Base-by-base conservation (phyloP, 306 rosid genomes). In the Citrullus amarus region DNA sequence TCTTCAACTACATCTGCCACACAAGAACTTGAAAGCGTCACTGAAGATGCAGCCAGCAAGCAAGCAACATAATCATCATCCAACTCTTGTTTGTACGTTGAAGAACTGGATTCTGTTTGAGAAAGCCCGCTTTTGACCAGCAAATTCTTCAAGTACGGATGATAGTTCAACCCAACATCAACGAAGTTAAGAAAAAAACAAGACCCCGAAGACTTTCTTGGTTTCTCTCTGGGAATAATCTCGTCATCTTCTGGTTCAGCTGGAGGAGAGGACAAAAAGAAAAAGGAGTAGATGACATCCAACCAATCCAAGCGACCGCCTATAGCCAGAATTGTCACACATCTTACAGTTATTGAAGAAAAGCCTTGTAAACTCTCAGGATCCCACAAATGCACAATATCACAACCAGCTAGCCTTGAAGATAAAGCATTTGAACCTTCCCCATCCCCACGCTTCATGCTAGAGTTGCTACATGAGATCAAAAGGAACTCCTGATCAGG, bases 251-350 rank as follows among this genome's bases (percentile, higher is more conserved):
- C 87, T 67, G 83, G 88, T 65, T 92, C 79, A 61, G 74, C 78
- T 51, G 86, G 85, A 56, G 84, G 43, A 79, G 90, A 82, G 41
- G 96, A 85, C 77, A 83, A 56, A 80, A 54, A 78, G 70, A 91
- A 91, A 89, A 92, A 89, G 20, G 97, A 92, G 81, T 56, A 80
- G 76, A 92, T 83, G 71, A 85, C 81, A 81, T 83, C 88, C 38
- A 87, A 79, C 98, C 98, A 95, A 87, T 95, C 98, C 86, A 95
- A 80, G 28, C 98, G 97, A 76, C 97, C 98, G 2, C 97, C 98
- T 55, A 81, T 79, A 30, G 97, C 97, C 82, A 92, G 82, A 68
- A 92, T 53, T 56, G 98, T 95, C 72, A 87, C 89, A 84, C 98
- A 92, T 79, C 97, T 88, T 82, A 92, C 87, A 16, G 93, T 83